These are phyloP conservation scores for Diaporthe citri DNA, from an alignment of 2,329 filamentous ascomycete genomes.

Conservation along the genomic window DNA sequence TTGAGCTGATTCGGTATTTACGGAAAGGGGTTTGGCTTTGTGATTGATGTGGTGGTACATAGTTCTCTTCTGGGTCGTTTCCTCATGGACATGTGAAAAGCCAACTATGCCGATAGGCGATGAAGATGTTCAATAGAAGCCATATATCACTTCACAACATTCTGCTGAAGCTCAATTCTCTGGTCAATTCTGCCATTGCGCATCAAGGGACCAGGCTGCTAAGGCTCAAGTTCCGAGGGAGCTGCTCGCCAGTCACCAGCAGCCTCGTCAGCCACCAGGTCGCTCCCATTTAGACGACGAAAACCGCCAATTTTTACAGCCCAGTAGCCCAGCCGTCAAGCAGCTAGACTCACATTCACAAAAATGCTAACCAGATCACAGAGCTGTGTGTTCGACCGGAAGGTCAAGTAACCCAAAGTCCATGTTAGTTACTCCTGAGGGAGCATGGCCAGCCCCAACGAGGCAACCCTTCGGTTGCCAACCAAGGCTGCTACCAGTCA, in stretches of 20 bases:
- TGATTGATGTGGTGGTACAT: not conserved
- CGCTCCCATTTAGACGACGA: not conserved
- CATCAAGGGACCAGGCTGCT: not conserved
- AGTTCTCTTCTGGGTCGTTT: not conserved
- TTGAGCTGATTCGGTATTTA: not conserved
- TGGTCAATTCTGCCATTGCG: not conserved
- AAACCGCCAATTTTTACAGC: not conserved
- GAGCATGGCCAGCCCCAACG: not conserved
- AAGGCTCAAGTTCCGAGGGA: not conserved
- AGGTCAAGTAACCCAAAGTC: not conserved
- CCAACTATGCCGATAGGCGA: not conserved
- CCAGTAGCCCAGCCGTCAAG: conserved; percentile 6
- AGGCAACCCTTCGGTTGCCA: not conserved
- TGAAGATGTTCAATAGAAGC: not conserved
- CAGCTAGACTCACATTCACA: not conserved
- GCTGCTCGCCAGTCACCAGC: not conserved
- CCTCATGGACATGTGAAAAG: not conserved
- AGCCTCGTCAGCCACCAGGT: too few species aligned
- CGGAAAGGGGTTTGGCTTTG: too few species aligned
- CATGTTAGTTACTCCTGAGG: not conserved
- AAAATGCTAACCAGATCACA: not conserved
- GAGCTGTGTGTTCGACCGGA: not conserved
- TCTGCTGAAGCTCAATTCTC: not conserved
- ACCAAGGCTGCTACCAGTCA: not conserved
- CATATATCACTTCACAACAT: not conserved